Evolutionary conservation across 2,329 filamentous ascomycete genomes (phyloP).

Genomic region (Incumbomyces lentus): DNA sequence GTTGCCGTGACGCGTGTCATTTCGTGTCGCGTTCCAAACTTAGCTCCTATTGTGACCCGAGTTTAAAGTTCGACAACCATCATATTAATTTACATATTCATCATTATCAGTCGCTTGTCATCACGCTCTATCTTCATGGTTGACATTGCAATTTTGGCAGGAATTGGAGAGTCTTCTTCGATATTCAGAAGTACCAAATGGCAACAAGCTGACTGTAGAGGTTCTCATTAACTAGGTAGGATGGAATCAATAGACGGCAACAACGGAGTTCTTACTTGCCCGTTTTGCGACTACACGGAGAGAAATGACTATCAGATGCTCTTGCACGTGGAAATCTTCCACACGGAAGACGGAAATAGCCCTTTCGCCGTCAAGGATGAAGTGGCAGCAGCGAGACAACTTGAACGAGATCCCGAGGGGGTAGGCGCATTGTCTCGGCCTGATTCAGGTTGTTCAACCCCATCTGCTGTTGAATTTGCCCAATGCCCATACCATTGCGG

Average conservation of each 20-base stretch:
- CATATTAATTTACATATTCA: too few species aligned
- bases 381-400: slow-evolving; percentile 1
- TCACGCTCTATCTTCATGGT: too few species aligned
- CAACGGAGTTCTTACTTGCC: slow-evolving; percentile 25
- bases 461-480: slow-evolving; percentile 33
- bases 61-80: too few species aligned
- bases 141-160: too few species aligned
- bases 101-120: too few species aligned
- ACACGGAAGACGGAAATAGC: slow-evolving; percentile 29
- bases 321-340: slow-evolving; percentile 36
- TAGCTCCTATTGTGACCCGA: too few species aligned
- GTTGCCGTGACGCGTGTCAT: too few species aligned
- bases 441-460: background rate
- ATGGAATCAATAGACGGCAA: background rate
- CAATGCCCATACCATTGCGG: slow-evolving; percentile 51
- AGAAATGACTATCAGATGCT: slow-evolving; percentile 29
- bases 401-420: background rate
- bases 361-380: slow-evolving; percentile 21
- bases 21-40: too few species aligned
- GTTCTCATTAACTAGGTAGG: too few species aligned
- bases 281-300: slow-evolving; percentile 37
- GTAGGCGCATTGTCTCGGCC: slow-evolving; percentile 1
- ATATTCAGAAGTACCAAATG: too few species aligned
- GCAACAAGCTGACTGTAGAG: too few species aligned
- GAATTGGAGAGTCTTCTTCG: too few species aligned